phyloP scores from a whole-genome alignment of 139 green algal genomes.

The Asterochloris sp. region DNA sequence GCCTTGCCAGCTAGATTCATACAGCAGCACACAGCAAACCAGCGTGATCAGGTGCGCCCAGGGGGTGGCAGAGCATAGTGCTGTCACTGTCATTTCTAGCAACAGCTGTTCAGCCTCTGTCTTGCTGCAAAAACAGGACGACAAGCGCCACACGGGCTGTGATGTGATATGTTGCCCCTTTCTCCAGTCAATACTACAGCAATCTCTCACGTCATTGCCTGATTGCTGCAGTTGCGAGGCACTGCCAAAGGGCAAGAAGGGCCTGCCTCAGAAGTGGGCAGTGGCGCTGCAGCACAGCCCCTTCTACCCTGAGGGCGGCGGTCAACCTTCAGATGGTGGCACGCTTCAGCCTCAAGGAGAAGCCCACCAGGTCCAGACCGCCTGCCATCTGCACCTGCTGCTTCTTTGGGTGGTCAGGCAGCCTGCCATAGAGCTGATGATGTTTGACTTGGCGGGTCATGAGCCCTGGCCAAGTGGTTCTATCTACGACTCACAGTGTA shows the following conservation, averaged over 20 bases:
- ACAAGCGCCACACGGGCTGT: too few species aligned
- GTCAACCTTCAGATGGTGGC: constrained; percentile 14
- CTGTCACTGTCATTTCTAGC: too few species aligned
- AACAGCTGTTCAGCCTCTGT: too few species aligned
- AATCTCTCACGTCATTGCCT: too few species aligned
- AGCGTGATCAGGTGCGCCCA: too few species aligned
- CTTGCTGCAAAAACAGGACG: too few species aligned
- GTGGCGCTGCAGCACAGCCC: constrained; percentile 1
- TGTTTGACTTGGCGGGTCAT: neutral
- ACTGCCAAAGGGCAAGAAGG: neutral
- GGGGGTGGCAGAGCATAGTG: too few species aligned
- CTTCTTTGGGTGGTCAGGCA: neutral
- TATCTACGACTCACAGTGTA: neutral
- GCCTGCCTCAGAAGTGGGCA: neutral
- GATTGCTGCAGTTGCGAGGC: neutral
- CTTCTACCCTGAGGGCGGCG: constrained; percentile 12
- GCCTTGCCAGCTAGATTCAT: too few species aligned
- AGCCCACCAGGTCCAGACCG: neutral
- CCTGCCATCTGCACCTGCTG: neutral
- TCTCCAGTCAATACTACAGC: too few species aligned
- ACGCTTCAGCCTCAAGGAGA: neutral
- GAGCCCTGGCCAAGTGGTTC: neutral
- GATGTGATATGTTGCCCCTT: too few species aligned
- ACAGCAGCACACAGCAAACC: too few species aligned
- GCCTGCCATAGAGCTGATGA: neutral